Percentiles rank a stretch among this genome's conserved stretches.
phyloP scores from a whole-genome alignment of 2,329 filamentous ascomycete species.

The Ophiostoma sp. region DNA sequence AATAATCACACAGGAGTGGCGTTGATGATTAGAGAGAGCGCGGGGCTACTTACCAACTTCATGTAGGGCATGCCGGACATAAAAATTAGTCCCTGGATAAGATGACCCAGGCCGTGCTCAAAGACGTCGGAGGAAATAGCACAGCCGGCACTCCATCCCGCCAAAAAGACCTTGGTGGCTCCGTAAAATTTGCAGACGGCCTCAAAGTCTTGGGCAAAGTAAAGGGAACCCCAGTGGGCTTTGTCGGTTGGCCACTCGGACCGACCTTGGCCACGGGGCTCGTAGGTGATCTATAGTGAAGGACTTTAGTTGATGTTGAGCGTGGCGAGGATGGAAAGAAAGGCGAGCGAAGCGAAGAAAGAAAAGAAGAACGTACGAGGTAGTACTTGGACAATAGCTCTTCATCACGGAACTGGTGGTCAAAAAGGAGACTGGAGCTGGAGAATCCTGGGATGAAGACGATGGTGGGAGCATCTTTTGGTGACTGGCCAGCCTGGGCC shows the following conservation, averaged over 20 bases:
- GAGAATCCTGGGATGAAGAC: constrained; percentile 27
- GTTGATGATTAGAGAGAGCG: background rate
- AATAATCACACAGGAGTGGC: no score
- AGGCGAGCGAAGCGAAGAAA: background rate
- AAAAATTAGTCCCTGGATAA: constrained; percentile 19
- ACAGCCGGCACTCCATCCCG: constrained; percentile 27
- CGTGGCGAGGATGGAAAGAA: background rate
- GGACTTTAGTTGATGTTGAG: no score
- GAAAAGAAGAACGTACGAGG: constrained; percentile 1
- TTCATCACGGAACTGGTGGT: constrained; percentile 26
- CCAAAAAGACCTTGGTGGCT: constrained; percentile 22
- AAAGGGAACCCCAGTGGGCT: constrained; percentile 8
- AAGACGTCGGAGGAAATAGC: constrained; percentile 19
- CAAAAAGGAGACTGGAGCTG: constrained; percentile 23
- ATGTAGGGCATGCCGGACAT: constrained; percentile 18
- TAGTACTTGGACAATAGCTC: constrained; percentile 22
- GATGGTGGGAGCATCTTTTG: constrained; percentile 18
- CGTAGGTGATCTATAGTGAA: constrained; percentile 25
- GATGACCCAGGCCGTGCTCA: background rate
- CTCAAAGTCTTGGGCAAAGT: constrained; percentile 24
- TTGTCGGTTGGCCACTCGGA: constrained; percentile 7
- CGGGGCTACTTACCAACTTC: background rate
- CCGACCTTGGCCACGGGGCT: constrained; percentile 27
- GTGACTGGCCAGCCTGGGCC: constrained; percentile 20
- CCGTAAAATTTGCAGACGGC: constrained; percentile 24